phyloP scores from a whole-genome alignment of 1,139 yeast genomes.

The Suhomyces wounanorum region DNA sequence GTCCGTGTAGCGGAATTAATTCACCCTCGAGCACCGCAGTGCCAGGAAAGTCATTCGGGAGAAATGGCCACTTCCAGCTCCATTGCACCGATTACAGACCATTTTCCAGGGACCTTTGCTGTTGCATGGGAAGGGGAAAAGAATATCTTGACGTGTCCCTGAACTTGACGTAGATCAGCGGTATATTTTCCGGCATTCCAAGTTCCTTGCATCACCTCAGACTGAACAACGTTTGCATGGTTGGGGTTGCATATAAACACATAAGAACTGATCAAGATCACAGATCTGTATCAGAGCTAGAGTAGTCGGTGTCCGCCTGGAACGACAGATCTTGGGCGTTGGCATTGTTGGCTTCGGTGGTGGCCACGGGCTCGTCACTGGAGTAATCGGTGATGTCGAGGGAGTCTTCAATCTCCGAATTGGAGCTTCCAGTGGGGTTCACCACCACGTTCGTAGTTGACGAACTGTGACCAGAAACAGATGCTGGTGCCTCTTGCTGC shows the following conservation, averaged over 20 bases:
- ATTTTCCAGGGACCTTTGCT: no score
- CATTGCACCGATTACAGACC: no score
- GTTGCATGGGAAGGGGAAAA: no score
- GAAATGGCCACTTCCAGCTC: no score
- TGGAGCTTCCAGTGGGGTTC: neutral
- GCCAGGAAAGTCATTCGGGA: no score
- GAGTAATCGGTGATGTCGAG: constrained; percentile 4
- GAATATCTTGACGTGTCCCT: neutral
- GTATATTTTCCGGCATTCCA: neutral
- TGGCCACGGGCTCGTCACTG: constrained; percentile 1
- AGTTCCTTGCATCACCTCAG: neutral
- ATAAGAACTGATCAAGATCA: neutral
- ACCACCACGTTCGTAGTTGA: neutral
- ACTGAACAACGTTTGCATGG: neutral
- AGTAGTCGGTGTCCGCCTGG: neutral
- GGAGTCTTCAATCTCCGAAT: neutral
- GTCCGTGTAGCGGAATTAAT: neutral
- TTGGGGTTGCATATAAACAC: neutral
- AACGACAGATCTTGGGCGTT: neutral
- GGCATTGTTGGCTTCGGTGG: neutral
- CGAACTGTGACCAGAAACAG: neutral
- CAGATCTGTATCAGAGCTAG: neutral
- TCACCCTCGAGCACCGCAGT: neutral
- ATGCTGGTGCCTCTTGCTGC: no score
- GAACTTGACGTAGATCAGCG: neutral